A percentile compares a stretch with the other conserved stretches of the same genome.
These are phyloP conservation scores for Macrophomina phaseolina DNA, from an alignment of 2,329 filamentous ascomycete genomes.

Conservation along the genomic window DNA sequence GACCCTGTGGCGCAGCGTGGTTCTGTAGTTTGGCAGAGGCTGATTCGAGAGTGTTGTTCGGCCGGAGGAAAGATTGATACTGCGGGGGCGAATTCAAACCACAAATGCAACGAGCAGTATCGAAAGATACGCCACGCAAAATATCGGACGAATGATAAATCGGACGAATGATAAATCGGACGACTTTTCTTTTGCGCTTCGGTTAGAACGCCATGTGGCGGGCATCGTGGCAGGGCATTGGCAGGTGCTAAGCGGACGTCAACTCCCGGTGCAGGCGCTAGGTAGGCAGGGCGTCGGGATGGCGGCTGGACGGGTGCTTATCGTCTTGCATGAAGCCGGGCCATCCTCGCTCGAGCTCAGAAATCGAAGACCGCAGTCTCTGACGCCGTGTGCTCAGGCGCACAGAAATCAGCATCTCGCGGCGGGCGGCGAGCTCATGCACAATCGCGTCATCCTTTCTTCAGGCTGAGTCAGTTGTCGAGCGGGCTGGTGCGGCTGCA, in stretches of 20 bases:
- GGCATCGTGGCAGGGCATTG: neutral
- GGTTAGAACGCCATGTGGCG: neutral
- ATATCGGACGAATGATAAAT: neutral
- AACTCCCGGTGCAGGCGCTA: neutral
- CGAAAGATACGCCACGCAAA: neutral
- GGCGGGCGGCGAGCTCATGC: neutral
- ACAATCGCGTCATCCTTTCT: neutral
- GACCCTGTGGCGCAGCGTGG: too few relatives aligned
- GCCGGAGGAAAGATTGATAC: neutral
- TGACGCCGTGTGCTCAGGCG: neutral
- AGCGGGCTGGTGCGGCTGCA: neutral
- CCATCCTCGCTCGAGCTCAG: neutral
- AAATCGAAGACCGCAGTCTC: neutral
- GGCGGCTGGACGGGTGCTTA: slow-evolving; percentile 1
- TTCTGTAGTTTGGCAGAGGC: neutral
- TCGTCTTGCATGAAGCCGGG: neutral
- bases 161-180: neutral
- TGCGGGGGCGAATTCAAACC: neutral
- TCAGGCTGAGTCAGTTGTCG: neutral
- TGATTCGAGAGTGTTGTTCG: neutral
- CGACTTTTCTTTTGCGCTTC: neutral
- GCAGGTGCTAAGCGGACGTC: neutral
- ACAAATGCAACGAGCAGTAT: neutral
- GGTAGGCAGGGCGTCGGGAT: neutral
- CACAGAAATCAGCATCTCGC: neutral